Conservation (phyloP, 768 basidiomycete species). For the Boletus edulis region DNA sequence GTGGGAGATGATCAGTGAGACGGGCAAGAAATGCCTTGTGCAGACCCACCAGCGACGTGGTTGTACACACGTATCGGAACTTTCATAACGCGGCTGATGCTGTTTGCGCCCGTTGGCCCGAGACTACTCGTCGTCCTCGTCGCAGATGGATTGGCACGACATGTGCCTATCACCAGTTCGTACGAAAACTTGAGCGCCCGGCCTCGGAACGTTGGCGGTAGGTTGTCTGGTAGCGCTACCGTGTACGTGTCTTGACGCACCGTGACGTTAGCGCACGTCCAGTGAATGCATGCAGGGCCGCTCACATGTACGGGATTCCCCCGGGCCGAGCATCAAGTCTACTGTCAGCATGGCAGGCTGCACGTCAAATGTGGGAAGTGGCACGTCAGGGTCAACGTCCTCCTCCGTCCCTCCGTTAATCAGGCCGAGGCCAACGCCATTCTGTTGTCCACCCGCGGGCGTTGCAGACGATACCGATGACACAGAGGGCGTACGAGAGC, state of each 20-base stretch:
- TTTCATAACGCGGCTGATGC: constrained; percentile 77
- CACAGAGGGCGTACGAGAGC: constrained; percentile 23
- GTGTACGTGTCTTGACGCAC: constrained; percentile 69
- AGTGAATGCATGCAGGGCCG: background rate
- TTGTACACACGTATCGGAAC: constrained; percentile 92
- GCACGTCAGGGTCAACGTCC: constrained; percentile 57
- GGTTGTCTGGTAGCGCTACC: constrained; percentile 65
- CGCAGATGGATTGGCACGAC: constrained; percentile 49
- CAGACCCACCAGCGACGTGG: constrained; percentile 66
- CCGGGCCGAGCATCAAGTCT: constrained; percentile 78
- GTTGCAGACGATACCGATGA: constrained; percentile 26
- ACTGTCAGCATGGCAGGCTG: constrained; percentile 88
- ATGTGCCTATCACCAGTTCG: constrained; percentile 86
- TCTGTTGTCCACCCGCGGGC: constrained; percentile 5
- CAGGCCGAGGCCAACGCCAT: constrained; percentile 34
- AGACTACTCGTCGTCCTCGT: constrained; percentile 29
- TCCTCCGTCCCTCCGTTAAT: constrained; percentile 33
- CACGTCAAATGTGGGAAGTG: constrained; percentile 82
- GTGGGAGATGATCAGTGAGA: constrained; percentile 1
- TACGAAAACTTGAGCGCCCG: constrained; percentile 84
- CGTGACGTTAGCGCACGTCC: background rate
- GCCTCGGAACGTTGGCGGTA: constrained; percentile 92
- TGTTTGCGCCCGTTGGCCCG: constrained; percentile 41
- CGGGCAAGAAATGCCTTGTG: background rate
- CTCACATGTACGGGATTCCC: constrained; percentile 79